Conservation (phyloP, 106 monocot genomes). For the Platanthera zijinensis region DNA sequence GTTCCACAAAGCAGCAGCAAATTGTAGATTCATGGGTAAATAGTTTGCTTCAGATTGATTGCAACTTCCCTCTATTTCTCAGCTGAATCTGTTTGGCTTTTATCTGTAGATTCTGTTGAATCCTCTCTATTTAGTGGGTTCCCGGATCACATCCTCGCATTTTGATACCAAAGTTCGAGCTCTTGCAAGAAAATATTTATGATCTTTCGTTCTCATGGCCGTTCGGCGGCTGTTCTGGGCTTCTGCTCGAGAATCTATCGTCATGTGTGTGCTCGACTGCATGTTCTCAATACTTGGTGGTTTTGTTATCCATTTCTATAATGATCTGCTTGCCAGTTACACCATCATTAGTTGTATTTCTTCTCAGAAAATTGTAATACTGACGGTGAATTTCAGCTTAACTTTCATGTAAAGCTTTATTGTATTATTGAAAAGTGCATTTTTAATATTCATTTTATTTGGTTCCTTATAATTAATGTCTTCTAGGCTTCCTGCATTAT, state of each 20-base stretch:
- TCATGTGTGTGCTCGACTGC: background rate
- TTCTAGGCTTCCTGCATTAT: too few species aligned
- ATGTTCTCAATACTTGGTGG: background rate
- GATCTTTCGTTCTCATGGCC: background rate
- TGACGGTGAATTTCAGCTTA: too few species aligned
- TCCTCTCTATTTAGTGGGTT: slow-evolving; percentile 87
- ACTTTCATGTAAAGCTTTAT: too few species aligned
- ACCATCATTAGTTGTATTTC: background rate
- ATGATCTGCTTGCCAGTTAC: background rate
- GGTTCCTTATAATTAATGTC: too few species aligned
- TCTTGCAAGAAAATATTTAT: slow-evolving; percentile 90
- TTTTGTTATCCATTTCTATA: background rate
- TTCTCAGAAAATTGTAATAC: background rate
- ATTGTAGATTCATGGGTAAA: too few species aligned
- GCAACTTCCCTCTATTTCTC: too few species aligned
- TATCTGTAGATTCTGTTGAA: slow-evolving; percentile 71
- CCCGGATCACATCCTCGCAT: slow-evolving; percentile 79
- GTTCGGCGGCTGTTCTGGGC: background rate
- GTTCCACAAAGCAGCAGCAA: too few species aligned
- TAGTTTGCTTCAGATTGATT: too few species aligned
- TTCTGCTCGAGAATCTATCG: background rate
- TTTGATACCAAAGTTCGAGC: slow-evolving; percentile 90
- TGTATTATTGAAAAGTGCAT: too few species aligned
- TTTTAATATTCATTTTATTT: too few species aligned
- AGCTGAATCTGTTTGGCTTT: background rate